Conservation (phyloP, 2,329 filamentous ascomycete genomes). For the Sphaerostilbella broomeana region DNA sequence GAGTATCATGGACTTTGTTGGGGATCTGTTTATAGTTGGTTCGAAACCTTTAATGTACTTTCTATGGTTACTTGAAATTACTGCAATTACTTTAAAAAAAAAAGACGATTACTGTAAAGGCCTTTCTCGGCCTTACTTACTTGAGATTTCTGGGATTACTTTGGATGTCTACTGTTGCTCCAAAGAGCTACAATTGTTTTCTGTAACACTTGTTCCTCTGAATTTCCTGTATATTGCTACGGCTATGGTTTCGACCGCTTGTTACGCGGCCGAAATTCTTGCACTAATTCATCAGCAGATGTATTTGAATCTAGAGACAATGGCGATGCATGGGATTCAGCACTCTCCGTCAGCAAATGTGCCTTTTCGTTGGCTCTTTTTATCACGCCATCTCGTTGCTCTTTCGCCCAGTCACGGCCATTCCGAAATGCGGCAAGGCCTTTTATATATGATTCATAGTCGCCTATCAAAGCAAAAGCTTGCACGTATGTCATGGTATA, state of each 20-base stretch:
- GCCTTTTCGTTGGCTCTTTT: slow-evolving; percentile 21
- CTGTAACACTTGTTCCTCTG: too few relatives aligned
- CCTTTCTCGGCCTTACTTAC: too few relatives aligned
- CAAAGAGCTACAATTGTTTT: too few relatives aligned
- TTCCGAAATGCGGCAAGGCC: slow-evolving; percentile 34
- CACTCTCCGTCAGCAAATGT: background rate
- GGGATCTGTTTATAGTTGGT: too few relatives aligned
- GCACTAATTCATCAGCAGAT: slow-evolving; percentile 4
- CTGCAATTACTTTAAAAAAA: too few relatives aligned
- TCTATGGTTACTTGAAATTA: too few relatives aligned
- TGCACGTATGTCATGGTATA: slow-evolving; percentile 35
- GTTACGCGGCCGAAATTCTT: background rate
- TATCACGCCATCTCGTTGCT: slow-evolving; percentile 31
- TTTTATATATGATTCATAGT: slow-evolving; percentile 25
- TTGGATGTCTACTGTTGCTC: too few relatives aligned
- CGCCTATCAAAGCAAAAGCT: slow-evolving; percentile 22
- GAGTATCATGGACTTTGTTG: too few relatives aligned
- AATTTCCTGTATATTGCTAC: too few relatives aligned
- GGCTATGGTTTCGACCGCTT: slow-evolving; percentile 1
- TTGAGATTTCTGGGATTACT: too few relatives aligned
- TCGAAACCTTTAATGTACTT: too few relatives aligned
- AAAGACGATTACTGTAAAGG: too few relatives aligned
- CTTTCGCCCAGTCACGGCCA: slow-evolving; percentile 31
- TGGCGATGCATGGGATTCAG: background rate
- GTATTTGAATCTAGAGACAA: slow-evolving; percentile 1